Percentiles rank a stretch among this genome's conserved stretches.
These are phyloP conservation scores for Euclidium syriacum DNA, from an alignment of 345 rosid species.

Conservation along the genomic window DNA sequence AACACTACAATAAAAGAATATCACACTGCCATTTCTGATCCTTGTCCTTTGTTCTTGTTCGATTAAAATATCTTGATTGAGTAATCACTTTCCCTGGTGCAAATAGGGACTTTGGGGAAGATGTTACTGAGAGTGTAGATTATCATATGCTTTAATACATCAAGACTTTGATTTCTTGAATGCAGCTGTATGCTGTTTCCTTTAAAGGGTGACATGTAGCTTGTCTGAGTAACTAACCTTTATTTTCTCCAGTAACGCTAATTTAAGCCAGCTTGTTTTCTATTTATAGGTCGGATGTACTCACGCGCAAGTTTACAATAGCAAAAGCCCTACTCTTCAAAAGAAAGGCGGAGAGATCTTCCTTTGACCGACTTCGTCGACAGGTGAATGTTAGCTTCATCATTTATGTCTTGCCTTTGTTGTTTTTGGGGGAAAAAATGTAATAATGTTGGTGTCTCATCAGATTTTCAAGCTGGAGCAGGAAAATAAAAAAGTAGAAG, in stretches of 20 bases:
- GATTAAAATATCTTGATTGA: background rate
- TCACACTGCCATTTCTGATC: background rate
- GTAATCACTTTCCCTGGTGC: background rate
- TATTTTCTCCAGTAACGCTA: background rate
- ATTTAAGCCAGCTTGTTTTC: background rate
- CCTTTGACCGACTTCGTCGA: constrained; percentile 72
- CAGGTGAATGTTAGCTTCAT: constrained; percentile 49
- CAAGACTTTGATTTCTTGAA: background rate
- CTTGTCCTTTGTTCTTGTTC: background rate
- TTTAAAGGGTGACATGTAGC: background rate
- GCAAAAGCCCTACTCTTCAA: constrained; percentile 70
- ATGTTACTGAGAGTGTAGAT: constrained; percentile 4
- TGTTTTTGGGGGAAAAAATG: constrained; percentile 3
- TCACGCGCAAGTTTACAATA: constrained; percentile 76
- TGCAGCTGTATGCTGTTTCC: background rate
- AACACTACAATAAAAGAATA: background rate
- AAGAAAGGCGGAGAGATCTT: constrained; percentile 89
- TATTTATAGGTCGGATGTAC: constrained; percentile 57
- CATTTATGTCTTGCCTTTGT: no score
- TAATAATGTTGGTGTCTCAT: constrained; percentile 19
- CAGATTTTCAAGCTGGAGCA: constrained; percentile 77
- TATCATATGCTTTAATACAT: background rate
- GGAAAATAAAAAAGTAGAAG: constrained; percentile 83
- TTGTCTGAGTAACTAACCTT: background rate
- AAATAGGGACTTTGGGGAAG: background rate